phyloP scores from a whole-genome alignment of 306 rosid genomes.

The Vicia faba region DNA sequence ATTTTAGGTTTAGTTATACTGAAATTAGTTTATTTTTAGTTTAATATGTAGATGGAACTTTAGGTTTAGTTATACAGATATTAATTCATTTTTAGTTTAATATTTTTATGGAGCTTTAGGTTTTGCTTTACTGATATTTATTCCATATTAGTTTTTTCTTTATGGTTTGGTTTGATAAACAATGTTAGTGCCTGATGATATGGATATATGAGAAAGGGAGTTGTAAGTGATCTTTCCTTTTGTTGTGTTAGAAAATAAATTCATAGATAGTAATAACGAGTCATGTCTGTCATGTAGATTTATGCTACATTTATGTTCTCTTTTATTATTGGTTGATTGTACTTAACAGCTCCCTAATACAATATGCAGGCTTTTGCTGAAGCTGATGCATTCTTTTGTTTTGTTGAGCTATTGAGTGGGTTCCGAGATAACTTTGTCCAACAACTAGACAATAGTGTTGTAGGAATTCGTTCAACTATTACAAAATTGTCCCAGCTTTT shows the following conservation, averaged over 20 bases:
- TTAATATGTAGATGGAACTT: no score
- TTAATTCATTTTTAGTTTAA: no score
- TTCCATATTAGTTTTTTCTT: no score
- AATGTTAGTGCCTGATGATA: no score
- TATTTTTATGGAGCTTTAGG: no score
- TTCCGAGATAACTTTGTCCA: slow-evolving; percentile 96
- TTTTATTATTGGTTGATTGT: slow-evolving; percentile 26
- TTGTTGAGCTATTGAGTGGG: slow-evolving; percentile 94
- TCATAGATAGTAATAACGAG: slow-evolving; percentile 6
- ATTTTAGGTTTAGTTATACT: no score
- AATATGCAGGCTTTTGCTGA: slow-evolving; percentile 82
- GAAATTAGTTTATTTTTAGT: no score
- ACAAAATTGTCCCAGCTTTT: slow-evolving; percentile 84
- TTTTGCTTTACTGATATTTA: no score
- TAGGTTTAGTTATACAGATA: no score
- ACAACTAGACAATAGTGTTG: slow-evolving; percentile 97
- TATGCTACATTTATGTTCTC: slow-evolving; percentile 12
- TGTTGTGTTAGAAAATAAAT: slow-evolving; percentile 6
- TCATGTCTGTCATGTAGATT: slow-evolving; percentile 8
- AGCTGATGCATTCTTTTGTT: slow-evolving; percentile 98
- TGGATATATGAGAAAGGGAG: no score
- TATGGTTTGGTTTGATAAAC: no score
- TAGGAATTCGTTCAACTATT: slow-evolving; percentile 97
- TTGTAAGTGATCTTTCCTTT: no score
- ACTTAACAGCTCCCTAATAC: slow-evolving; percentile 41